A percentile compares a stretch with the other conserved stretches of the same genome.
Conservation (phyloP, 495 filamentous ascomycete genomes). For the Penicilliopsis zonata region DNA sequence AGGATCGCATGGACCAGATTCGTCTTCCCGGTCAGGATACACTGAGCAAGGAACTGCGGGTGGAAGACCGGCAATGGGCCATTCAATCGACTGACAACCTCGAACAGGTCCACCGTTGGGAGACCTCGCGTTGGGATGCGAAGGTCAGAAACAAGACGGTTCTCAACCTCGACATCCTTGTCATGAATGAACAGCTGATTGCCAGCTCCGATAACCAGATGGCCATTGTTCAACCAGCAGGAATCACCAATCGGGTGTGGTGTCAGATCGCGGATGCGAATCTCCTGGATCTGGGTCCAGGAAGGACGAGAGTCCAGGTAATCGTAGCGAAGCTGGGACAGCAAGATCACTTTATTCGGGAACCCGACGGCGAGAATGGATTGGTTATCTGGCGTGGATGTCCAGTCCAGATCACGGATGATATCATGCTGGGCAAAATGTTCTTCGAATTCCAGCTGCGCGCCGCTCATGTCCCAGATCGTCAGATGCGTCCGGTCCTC, state of each 20-base stretch:
- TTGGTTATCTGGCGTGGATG: conserved; percentile 81
- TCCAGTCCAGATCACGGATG: conserved; percentile 88
- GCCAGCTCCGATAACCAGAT: conserved; percentile 77
- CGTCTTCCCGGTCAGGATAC: conserved; percentile 71
- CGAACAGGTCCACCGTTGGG: conserved; percentile 53
- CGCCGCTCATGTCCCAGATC: conserved; percentile 82
- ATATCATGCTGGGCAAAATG: conserved; percentile 59
- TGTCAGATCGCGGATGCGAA: conserved; percentile 69
- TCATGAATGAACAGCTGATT: conserved; percentile 90
- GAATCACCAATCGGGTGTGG: conserved; percentile 90
- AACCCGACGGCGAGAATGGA: conserved; percentile 90
- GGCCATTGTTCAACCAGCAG: conserved; percentile 74
- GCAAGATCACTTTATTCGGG: conserved; percentile 65
- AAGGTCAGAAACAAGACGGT: conserved; percentile 51
- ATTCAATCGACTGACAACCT: conserved; percentile 71
- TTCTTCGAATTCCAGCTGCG: conserved; percentile 70
- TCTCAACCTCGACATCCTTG: conserved; percentile 52
- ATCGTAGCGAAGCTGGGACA: conserved; percentile 91
- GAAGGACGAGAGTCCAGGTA: conserved; percentile 83
- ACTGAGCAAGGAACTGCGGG: conserved; percentile 83
- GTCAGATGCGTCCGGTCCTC: conserved; percentile 61
- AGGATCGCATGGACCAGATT: conserved; percentile 63
- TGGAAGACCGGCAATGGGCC: conserved; percentile 87
- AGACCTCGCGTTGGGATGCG: conserved; percentile 45
- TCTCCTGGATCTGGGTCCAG: conserved; percentile 76